Conservation (phyloP, 2,329 filamentous ascomycete genomes). For the Fusarium humuli region DNA sequence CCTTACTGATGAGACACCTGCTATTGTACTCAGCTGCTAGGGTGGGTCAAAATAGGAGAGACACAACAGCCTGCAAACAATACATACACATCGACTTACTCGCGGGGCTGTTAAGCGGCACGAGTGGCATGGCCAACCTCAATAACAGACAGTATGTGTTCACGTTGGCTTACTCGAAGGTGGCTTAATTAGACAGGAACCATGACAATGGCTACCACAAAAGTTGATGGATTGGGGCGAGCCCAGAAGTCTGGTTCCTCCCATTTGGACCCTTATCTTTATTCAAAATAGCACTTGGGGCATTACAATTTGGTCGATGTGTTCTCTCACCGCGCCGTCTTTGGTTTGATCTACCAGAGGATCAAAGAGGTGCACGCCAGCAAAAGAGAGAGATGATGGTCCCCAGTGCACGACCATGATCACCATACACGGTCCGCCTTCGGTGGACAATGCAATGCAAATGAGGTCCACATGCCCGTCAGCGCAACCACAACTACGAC, state of each 20-base stretch:
- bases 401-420: constrained; percentile 38
- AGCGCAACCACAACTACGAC: constrained; percentile 29
- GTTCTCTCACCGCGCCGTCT: constrained; percentile 5
- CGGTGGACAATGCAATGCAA: constrained; percentile 42
- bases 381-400: constrained; percentile 8
- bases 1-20: constrained; percentile 12
- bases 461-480: constrained; percentile 43
- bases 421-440: constrained; percentile 42
- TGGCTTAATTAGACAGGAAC: constrained; percentile 9
- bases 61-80: constrained; percentile 17
- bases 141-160: constrained; percentile 8
- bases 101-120: constrained; percentile 14
- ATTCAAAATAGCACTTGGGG: constrained; percentile 15
- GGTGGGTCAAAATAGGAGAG: constrained; percentile 32
- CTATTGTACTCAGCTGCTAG: constrained; percentile 10
- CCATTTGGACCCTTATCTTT: constrained; percentile 15
- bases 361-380: constrained; percentile 13
- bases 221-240: constrained; percentile 1
- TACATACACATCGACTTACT: not conserved
- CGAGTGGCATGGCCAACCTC: constrained; percentile 19
- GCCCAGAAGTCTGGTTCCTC: constrained; percentile 6
- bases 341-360: constrained; percentile 20
- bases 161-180: not conserved
- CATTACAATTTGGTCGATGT: constrained; percentile 22
- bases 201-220: constrained; percentile 3